phyloP scores from a whole-genome alignment of 257 asterid genomes.

The Solanum rostratum region DNA sequence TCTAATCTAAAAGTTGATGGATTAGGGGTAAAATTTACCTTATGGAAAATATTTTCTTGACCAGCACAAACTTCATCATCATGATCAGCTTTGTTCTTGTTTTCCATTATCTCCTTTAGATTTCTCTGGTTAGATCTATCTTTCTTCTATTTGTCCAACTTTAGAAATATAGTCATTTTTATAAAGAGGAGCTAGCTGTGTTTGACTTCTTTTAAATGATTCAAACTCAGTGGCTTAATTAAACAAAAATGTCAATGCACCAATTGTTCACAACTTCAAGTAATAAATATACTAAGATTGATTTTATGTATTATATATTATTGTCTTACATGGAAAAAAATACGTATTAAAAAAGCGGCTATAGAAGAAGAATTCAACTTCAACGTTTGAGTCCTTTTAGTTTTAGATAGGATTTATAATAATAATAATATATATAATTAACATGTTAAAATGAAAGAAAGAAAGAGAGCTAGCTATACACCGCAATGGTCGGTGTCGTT shows the following conservation, averaged over 20 bases:
- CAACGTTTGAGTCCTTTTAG: slow-evolving; percentile 79
- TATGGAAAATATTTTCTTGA: slow-evolving; percentile 23
- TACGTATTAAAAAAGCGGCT: slow-evolving; percentile 7
- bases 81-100: slow-evolving; percentile 25
- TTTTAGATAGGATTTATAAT: slow-evolving; percentile 11
- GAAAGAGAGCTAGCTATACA: slow-evolving; percentile 16
- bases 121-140: slow-evolving; percentile 1
- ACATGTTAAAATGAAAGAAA: background rate
- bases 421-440: background rate
- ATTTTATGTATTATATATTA: background rate
- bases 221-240: slow-evolving; percentile 45
- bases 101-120: slow-evolving; percentile 7
- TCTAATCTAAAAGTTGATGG: background rate
- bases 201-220: slow-evolving; percentile 46
- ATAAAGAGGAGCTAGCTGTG: slow-evolving; percentile 38
- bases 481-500: slow-evolving; percentile 28
- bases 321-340: background rate
- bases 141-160: slow-evolving; percentile 6
- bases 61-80: slow-evolving; percentile 28
- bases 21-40: background rate
- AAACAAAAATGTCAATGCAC: slow-evolving; percentile 64
- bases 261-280: slow-evolving; percentile 17
- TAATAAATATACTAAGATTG: background rate
- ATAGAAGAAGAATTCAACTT: slow-evolving; percentile 49
- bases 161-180: slow-evolving; percentile 16